A percentile compares a stretch with the other conserved stretches of the same genome.
phyloP scores from a whole-genome alignment of 2,329 filamentous ascomycete species.

The Fusarium agapanthi region DNA sequence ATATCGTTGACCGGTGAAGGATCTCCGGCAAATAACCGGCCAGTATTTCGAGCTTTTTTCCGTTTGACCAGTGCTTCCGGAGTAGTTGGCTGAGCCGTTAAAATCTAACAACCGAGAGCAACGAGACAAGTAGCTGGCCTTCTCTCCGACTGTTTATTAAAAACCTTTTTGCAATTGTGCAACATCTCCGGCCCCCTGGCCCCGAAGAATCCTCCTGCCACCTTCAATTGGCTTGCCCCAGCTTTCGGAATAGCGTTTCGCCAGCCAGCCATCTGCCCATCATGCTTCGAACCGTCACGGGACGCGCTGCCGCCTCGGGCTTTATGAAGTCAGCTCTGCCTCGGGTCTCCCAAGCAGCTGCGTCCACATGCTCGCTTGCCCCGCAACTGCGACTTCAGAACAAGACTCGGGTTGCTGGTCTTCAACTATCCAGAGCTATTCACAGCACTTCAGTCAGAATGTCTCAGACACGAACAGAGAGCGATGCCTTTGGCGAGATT shows the following conservation, averaged over 20 bases:
- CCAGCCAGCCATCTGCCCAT: slow-evolving; percentile 31
- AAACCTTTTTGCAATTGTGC: neutral
- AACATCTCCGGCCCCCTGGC: slow-evolving; percentile 1
- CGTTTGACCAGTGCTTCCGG: slow-evolving; percentile 5
- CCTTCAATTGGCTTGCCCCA: slow-evolving; percentile 27
- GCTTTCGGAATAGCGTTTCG: slow-evolving; percentile 4
- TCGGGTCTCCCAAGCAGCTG: slow-evolving; percentile 37
- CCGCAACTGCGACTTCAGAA: slow-evolving; percentile 38
- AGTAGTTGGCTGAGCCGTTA: slow-evolving; percentile 23
- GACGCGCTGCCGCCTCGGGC: slow-evolving; percentile 40
- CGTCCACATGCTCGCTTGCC: slow-evolving; percentile 39
- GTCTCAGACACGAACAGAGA: slow-evolving; percentile 80
- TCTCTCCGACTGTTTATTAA: slow-evolving; percentile 8
- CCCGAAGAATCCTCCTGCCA: neutral
- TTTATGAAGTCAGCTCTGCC: slow-evolving; percentile 38
- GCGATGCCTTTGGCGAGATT: slow-evolving; percentile 97
- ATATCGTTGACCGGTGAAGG: slow-evolving; percentile 9
- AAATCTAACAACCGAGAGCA: slow-evolving; percentile 26
- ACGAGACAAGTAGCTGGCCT: slow-evolving; percentile 11
- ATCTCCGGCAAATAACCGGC: slow-evolving; percentile 32
- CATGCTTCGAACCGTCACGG: slow-evolving; percentile 42
- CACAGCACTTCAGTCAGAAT: slow-evolving; percentile 59
- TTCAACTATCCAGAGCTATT: slow-evolving; percentile 44
- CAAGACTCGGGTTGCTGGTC: slow-evolving; percentile 20
- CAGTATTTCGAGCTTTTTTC: slow-evolving; percentile 18